Conservation (phyloP, 371 early-diverging fungal species). For the Synchytrium microbalum region DNA sequence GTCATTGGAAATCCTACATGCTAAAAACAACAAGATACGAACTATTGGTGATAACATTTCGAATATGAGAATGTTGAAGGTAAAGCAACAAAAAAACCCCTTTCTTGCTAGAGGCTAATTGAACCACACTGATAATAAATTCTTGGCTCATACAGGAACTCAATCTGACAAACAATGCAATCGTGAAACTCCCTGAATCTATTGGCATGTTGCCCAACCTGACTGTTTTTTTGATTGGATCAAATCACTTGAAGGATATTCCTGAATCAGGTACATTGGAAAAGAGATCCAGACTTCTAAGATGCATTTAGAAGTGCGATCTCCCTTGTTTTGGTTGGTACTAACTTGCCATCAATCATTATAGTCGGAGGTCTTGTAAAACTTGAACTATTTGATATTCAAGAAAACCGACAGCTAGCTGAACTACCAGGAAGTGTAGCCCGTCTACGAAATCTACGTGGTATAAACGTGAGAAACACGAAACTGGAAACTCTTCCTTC, state of each 20-base stretch:
- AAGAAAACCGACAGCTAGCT: conserved; percentile 32
- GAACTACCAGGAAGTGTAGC: conserved; percentile 24
- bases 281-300: not conserved
- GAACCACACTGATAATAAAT: too few relatives aligned
- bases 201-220: conserved; percentile 42
- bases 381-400: conserved; percentile 33
- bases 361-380: conserved; percentile 20
- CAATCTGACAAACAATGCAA: conserved; percentile 49
- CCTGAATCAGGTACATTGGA: not conserved
- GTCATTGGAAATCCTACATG: conserved; percentile 35
- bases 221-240: conserved; percentile 25
- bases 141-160: conserved; percentile 36
- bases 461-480: conserved; percentile 26
- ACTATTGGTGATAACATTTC: conserved; percentile 39
- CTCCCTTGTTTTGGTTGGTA: not conserved
- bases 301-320: not conserved
- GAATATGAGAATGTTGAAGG: conserved; percentile 35
- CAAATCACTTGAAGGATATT: not conserved
- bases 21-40: conserved; percentile 43
- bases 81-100: conserved; percentile 12
- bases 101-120: not conserved
- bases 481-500: conserved; percentile 24
- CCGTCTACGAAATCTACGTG: conserved; percentile 16
- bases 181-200: conserved; percentile 42
- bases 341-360: too few relatives aligned